phyloP scores from a whole-genome alignment of 371 early-diverging fungal species.

The Mortierella sp. region DNA sequence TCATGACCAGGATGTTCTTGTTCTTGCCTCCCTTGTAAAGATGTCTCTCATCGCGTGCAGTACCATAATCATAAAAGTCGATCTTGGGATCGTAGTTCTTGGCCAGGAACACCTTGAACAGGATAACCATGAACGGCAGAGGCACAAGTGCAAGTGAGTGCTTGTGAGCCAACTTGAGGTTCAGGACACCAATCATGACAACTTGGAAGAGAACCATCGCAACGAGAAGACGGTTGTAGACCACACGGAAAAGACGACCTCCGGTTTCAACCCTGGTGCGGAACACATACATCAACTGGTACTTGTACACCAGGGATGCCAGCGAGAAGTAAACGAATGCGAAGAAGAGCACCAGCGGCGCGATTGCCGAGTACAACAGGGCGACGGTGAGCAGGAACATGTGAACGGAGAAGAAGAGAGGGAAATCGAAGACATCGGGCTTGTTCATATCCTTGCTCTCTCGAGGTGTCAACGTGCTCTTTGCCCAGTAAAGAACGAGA shows the following conservation, averaged over 20 bases:
- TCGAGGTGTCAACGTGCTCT: constrained; percentile 72
- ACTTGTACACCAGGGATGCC: constrained; percentile 78
- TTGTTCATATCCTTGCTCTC: constrained; percentile 59
- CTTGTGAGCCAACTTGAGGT: constrained; percentile 55
- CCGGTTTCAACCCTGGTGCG: constrained; percentile 76
- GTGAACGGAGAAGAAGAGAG: constrained; percentile 74
- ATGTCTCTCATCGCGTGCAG: constrained; percentile 37
- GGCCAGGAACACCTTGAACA: constrained; percentile 65
- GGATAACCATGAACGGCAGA: constrained; percentile 68
- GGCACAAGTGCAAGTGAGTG: constrained; percentile 65
- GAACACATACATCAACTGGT: constrained; percentile 79
- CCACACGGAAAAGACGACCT: constrained; percentile 81
- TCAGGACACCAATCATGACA: constrained; percentile 71
- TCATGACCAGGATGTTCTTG: constrained; percentile 27
- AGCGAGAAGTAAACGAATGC: constrained; percentile 75
- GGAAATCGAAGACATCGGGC: constrained; percentile 78
- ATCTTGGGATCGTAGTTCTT: constrained; percentile 62
- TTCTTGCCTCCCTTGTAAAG: constrained; percentile 12
- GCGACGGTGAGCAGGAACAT: constrained; percentile 83
- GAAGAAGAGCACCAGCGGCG: constrained; percentile 83
- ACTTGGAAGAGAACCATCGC: constrained; percentile 76
- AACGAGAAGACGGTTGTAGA: constrained; percentile 77
- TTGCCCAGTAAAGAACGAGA: constrained; percentile 56
- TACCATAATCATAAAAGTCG: constrained; percentile 59
- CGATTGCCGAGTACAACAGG: constrained; percentile 78